Conservation (phyloP, 208 protist genomes). For the Trypanosomatidae sp. region DNA sequence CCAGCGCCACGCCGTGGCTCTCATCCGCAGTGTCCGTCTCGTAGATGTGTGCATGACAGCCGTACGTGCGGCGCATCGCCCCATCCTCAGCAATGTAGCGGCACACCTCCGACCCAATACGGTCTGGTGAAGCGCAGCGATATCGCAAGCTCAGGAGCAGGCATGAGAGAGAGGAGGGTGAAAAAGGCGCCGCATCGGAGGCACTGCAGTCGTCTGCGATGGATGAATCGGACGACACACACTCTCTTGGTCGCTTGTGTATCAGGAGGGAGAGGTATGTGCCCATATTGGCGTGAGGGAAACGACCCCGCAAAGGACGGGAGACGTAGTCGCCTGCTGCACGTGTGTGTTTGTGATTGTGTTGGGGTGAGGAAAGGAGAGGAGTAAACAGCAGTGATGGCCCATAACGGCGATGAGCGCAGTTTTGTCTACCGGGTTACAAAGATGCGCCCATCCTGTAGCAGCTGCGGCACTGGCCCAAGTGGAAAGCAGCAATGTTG, state of each 20-base stretch:
- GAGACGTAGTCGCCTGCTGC: background rate
- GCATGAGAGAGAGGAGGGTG: background rate
- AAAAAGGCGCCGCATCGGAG: background rate
- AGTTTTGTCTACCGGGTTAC: background rate
- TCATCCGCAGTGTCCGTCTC: constrained; percentile 31
- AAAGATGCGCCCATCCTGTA: background rate
- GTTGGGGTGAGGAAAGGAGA: background rate
- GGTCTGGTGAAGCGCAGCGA: background rate
- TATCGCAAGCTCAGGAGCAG: constrained; percentile 28
- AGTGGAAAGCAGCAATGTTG: background rate
- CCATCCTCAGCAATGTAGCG: constrained; percentile 37
- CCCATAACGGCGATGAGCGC: background rate
- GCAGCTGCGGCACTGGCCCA: background rate
- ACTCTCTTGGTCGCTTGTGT: background rate
- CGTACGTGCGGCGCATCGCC: constrained; percentile 49
- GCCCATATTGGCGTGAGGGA: background rate
- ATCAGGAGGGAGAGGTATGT: background rate
- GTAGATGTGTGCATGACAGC: constrained; percentile 77
- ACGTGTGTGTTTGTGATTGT: background rate
- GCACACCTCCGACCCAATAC: constrained; percentile 30
- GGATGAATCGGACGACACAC: background rate
- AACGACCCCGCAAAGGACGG: background rate
- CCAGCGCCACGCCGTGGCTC: constrained; percentile 69
- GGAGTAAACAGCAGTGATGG: background rate
- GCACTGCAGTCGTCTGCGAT: background rate